These are phyloP conservation scores for Heterotrichella gracilis DNA, from an alignment of 352 stramenopile species.

Conservation along the genomic window DNA sequence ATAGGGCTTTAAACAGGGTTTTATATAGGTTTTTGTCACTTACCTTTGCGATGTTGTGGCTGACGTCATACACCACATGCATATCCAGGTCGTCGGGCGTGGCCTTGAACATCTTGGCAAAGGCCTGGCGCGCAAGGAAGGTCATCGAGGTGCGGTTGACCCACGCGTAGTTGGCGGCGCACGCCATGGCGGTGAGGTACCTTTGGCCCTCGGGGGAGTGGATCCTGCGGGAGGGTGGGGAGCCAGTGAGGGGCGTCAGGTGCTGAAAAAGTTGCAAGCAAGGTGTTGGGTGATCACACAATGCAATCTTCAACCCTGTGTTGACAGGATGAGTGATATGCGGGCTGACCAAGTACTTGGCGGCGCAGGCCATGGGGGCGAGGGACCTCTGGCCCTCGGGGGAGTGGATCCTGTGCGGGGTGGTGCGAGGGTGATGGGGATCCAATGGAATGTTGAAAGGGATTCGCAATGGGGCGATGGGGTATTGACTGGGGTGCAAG, in stretches of 20 bases:
- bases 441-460: too few relatives aligned
- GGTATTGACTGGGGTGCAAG: too few relatives aligned
- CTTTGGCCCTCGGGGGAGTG: constrained; percentile 29
- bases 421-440: too few relatives aligned
- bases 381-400: constrained; percentile 37
- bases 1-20: background rate
- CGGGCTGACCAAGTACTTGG: too few relatives aligned
- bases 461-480: too few relatives aligned
- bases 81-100: constrained; percentile 40
- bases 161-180: constrained; percentile 42
- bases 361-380: constrained; percentile 32
- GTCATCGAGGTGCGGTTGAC: constrained; percentile 40
- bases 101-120: constrained; percentile 34
- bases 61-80: constrained; percentile 43
- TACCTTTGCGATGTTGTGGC: constrained; percentile 45
- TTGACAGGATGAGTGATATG: too few relatives aligned
- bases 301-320: too few relatives aligned
- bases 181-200: constrained; percentile 36
- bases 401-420: constrained; percentile 28
- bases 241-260: too few relatives aligned
- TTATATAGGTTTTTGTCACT: too few relatives aligned
- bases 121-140: constrained; percentile 35
- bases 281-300: too few relatives aligned
- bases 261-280: too few relatives aligned
- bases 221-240: too few relatives aligned